Conservation (phyloP, 2,329 filamentous ascomycete species). For the Fusarium xylarioides region DNA sequence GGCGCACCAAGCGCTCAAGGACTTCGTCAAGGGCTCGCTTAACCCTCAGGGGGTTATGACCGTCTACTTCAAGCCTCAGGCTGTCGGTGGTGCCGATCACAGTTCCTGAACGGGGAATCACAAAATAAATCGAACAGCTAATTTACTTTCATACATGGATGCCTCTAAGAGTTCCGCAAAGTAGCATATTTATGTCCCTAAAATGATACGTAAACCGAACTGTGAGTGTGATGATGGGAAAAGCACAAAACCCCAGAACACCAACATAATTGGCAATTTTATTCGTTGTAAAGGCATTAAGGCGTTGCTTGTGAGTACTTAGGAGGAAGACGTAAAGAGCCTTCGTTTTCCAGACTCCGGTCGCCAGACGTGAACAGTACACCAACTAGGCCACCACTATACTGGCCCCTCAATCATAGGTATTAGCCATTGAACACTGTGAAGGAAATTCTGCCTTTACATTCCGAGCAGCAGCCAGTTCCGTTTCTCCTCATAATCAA, state of each 20-base stretch:
- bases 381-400: neutral
- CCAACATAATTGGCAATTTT: neutral
- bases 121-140: neutral
- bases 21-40: slow-evolving; percentile 44
- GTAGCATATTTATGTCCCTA: neutral
- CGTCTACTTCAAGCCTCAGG: slow-evolving; percentile 52
- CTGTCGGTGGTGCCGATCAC: slow-evolving; percentile 40
- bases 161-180: neutral
- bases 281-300: neutral
- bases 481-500: neutral
- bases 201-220: neutral
- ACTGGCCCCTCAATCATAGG: neutral
- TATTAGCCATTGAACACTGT: neutral
- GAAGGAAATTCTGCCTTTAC: neutral
- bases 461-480: neutral
- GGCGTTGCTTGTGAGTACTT: neutral
- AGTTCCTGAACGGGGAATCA: neutral
- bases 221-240: neutral
- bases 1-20: slow-evolving; percentile 56
- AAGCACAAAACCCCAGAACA: neutral
- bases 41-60: slow-evolving; percentile 51
- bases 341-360: neutral
- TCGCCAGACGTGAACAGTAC: neutral
- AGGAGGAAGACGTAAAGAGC: no score
- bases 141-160: neutral